A percentile compares a stretch with the other conserved stretches of the same genome.
phyloP scores from a whole-genome alignment of 495 filamentous ascomycete genomes.

The Penicillium steckii region DNA sequence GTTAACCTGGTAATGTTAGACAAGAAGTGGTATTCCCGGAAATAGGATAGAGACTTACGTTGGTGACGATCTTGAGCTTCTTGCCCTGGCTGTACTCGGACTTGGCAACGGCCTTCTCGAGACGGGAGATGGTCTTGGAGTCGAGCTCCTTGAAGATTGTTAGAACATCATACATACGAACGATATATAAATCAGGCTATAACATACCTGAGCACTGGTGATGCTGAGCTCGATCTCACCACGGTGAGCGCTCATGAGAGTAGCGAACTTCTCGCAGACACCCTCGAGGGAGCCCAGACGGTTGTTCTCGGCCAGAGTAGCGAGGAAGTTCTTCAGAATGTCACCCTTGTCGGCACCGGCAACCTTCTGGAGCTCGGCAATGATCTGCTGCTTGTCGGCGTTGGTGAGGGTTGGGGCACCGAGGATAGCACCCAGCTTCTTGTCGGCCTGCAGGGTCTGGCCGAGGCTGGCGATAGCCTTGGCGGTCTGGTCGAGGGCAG shows the following conservation, averaged over 20 bases:
- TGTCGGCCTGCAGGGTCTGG: slow-evolving; percentile 72
- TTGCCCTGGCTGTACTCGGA: slow-evolving; percentile 87
- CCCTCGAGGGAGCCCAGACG: slow-evolving; percentile 76
- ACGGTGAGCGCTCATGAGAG: slow-evolving; percentile 81
- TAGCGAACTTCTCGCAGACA: slow-evolving; percentile 82
- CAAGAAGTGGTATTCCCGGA: neutral
- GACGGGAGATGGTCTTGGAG: slow-evolving; percentile 73
- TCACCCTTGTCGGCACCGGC: slow-evolving; percentile 68
- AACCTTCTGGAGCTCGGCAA: slow-evolving; percentile 80
- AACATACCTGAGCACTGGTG: slow-evolving; percentile 80
- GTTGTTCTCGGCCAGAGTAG: slow-evolving; percentile 92
- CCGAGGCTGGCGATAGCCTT: slow-evolving; percentile 70
- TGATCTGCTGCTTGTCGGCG: slow-evolving; percentile 78
- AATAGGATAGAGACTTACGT: slow-evolving; percentile 49
- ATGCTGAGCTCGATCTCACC: slow-evolving; percentile 92
- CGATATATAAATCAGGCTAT: neutral
- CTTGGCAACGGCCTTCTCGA: slow-evolving; percentile 87
- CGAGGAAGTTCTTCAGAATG: slow-evolving; percentile 90
- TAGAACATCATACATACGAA: slow-evolving; percentile 3
- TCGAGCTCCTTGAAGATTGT: slow-evolving; percentile 70
- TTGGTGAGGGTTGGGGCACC: slow-evolving; percentile 72
- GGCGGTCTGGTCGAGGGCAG: slow-evolving; percentile 76
- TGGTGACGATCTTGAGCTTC: slow-evolving; percentile 95
- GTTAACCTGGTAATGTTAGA: slow-evolving; percentile 63
- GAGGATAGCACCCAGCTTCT: slow-evolving; percentile 74